These are phyloP conservation scores for Marchantia paleacea DNA, from an alignment of 225 moss, liverwort and hornwort species.

Conservation along the genomic window DNA sequence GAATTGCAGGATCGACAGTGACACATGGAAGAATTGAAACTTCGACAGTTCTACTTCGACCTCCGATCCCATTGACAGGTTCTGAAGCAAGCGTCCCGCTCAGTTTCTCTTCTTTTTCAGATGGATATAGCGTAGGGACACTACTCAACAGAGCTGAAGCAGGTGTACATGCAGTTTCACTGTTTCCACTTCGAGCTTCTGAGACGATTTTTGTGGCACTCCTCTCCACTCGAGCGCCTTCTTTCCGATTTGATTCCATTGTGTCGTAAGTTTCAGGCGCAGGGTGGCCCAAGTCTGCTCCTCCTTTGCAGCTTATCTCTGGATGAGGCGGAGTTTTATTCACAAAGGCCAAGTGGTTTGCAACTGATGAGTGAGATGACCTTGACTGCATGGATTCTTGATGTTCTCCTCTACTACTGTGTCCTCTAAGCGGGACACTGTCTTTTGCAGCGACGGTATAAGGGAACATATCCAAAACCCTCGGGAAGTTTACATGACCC, in stretches of 20 bases:
- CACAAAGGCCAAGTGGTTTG: slow-evolving; percentile 40
- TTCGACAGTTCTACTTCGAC: neutral
- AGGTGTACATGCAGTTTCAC: neutral
- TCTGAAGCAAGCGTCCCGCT: neutral
- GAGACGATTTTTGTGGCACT: neutral
- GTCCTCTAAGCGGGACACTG: slow-evolving; percentile 36
- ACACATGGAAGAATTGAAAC: neutral
- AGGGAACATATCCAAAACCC: slow-evolving; percentile 73
- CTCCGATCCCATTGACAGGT: neutral
- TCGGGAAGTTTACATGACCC: slow-evolving; percentile 86
- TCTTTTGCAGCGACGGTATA: slow-evolving; percentile 88
- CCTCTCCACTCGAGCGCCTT: neutral
- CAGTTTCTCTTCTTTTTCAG: neutral
- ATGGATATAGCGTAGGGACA: neutral
- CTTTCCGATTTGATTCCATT: neutral
- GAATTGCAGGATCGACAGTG: neutral
- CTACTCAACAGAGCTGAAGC: neutral
- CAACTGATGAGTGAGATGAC: slow-evolving; percentile 45
- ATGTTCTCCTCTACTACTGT: slow-evolving; percentile 30
- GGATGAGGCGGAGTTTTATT: slow-evolving; percentile 41
- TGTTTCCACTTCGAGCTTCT: neutral
- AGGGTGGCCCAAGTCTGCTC: slow-evolving; percentile 39
- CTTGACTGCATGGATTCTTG: slow-evolving; percentile 47
- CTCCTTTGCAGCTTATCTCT: slow-evolving; percentile 51
- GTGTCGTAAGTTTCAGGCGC: slow-evolving; percentile 13